These are phyloP conservation scores for Colletotrichum sp. DNA, from an alignment of 2,329 filamentous ascomycete species.

Conservation along the genomic window DNA sequence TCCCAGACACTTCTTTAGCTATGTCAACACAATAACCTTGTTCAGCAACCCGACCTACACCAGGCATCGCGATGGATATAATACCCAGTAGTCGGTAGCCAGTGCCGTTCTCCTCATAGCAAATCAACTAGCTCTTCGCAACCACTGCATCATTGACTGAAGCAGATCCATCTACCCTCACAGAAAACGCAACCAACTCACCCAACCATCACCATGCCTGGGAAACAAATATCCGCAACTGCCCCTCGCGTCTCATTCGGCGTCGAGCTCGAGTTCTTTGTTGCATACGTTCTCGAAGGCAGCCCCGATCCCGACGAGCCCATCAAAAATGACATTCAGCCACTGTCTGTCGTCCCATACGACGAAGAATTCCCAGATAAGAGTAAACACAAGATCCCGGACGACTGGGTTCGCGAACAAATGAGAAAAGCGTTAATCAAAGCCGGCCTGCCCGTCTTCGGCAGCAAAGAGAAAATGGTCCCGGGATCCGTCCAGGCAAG, in stretches of 20 bases:
- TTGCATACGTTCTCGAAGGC: slow-evolving; percentile 17
- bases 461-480: background rate
- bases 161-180: background rate
- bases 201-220: background rate
- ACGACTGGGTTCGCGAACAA: background rate
- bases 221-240: background rate
- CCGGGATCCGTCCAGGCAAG: slow-evolving; percentile 2
- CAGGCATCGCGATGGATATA: background rate
- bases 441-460: slow-evolving; percentile 4
- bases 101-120: background rate
- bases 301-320: slow-evolving; percentile 26
- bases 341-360: slow-evolving; percentile 26
- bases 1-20: background rate
- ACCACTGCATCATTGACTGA: slow-evolving; percentile 1
- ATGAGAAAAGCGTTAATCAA: background rate
- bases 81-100: background rate
- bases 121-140: background rate
- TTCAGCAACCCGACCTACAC: background rate
- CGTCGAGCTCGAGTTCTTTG: slow-evolving; percentile 30
- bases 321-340: slow-evolving; percentile 25
- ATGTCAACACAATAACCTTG: background rate
- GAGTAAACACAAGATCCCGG: background rate
- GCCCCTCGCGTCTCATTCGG: slow-evolving; percentile 29
- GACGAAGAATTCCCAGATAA: background rate
- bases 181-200: background rate